A percentile compares a stretch with the other conserved stretches of the same genome.
These are phyloP conservation scores for Alternaria ethzedia DNA, from an alignment of 2,329 filamentous ascomycete genomes.

Conservation along the genomic window DNA sequence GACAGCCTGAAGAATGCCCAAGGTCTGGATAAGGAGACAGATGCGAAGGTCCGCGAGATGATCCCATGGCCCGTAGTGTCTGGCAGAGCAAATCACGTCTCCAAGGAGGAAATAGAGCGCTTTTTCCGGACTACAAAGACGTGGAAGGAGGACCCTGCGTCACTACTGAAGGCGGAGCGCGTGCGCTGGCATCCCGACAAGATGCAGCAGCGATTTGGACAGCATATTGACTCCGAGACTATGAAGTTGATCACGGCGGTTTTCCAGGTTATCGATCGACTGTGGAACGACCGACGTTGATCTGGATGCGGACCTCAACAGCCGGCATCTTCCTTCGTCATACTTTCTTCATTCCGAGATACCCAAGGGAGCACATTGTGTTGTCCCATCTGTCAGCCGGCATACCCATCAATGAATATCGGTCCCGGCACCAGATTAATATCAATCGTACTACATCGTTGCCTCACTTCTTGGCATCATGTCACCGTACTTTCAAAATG, in stretches of 20 bases:
- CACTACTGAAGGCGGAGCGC: constrained; percentile 78
- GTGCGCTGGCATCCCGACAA: constrained; percentile 98
- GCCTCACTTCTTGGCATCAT: constrained; percentile 3
- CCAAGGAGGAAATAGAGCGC: constrained; percentile 65
- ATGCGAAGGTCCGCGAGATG: constrained; percentile 40
- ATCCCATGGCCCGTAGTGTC: constrained; percentile 78
- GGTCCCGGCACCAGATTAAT: background rate
- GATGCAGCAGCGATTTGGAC: constrained; percentile 85
- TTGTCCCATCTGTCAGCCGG: background rate
- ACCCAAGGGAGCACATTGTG: background rate
- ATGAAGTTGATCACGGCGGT: constrained; percentile 85
- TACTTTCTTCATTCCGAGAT: background rate
- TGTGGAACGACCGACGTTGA: constrained; percentile 69
- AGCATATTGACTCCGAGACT: constrained; percentile 70
- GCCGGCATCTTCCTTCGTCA: background rate
- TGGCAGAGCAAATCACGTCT: constrained; percentile 63
- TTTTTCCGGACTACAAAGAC: constrained; percentile 70
- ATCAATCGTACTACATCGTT: background rate
- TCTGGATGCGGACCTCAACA: background rate
- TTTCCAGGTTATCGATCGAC: constrained; percentile 85
- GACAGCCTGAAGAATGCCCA: constrained; percentile 50
- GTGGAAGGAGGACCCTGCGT: constrained; percentile 49
- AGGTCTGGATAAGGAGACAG: constrained; percentile 15
- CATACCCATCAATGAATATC: background rate
- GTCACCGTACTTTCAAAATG: background rate